Evolutionary conservation across 2,329 filamentous ascomycete genomes (phyloP).

Genomic region (Karstenula rhodostoma): DNA sequence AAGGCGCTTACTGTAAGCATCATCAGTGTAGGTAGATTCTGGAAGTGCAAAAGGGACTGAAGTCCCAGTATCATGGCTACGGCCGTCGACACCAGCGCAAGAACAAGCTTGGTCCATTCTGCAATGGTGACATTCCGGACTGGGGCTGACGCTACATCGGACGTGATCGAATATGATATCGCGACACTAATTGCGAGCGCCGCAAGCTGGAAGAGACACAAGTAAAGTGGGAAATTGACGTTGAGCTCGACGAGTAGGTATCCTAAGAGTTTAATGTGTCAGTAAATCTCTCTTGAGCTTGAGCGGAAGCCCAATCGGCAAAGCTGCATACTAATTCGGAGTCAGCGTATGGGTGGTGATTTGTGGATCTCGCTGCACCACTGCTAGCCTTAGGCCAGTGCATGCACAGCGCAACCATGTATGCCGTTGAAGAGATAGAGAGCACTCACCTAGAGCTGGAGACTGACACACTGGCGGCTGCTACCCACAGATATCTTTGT

Average conservation of each 20-base stretch:
- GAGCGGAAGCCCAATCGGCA: neutral
- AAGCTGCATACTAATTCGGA: neutral
- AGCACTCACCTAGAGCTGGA: constrained; percentile 8
- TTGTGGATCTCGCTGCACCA: neutral
- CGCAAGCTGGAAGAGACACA: constrained; percentile 22
- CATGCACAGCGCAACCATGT: neutral
- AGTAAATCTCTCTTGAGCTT: neutral
- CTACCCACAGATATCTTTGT: constrained; percentile 8
- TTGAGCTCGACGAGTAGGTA: constrained; percentile 29
- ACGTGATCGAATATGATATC: neutral
- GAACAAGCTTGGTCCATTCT: constrained; percentile 3
- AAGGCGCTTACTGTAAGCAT: constrained; percentile 41
- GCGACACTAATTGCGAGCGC: neutral
- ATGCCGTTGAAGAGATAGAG: no score
- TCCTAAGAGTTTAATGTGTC: neutral
- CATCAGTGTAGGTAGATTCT: constrained; percentile 39
- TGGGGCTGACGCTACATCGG: neutral
- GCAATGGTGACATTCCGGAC: neutral
- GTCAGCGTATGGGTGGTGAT: neutral
- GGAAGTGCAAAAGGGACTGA: constrained; percentile 42
- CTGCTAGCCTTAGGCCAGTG: neutral
- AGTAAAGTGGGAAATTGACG: constrained; percentile 26
- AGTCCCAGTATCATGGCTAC: constrained; percentile 33
- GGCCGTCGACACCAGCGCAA: constrained; percentile 18
- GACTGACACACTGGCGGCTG: constrained; percentile 9